Percentiles rank a stretch among this genome's conserved stretches.
Conservation (phyloP, 2,329 filamentous ascomycete genomes). For the Plenodomus biglobosus region DNA sequence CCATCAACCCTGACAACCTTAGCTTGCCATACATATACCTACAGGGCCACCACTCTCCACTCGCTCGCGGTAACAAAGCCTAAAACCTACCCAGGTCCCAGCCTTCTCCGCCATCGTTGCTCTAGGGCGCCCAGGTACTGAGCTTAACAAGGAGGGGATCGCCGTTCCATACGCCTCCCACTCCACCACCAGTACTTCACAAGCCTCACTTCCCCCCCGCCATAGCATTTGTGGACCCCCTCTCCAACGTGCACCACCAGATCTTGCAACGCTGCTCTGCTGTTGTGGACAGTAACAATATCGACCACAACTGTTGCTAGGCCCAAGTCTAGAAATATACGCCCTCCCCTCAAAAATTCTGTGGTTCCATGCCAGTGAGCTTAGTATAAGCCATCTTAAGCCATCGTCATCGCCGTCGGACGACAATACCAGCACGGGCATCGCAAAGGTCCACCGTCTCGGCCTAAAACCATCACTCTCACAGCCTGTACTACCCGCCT, state of each 20-base stretch:
- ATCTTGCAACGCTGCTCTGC: conserved; percentile 35
- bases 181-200: conserved; percentile 36
- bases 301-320: conserved; percentile 22
- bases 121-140: conserved; percentile 48
- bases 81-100: conserved; percentile 49
- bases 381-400: conserved; percentile 29
- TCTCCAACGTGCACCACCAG: conserved; percentile 39
- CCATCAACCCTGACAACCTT: conserved; percentile 42
- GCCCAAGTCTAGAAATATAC: conserved; percentile 29
- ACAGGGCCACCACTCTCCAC: conserved; percentile 44
- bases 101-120: conserved; percentile 50
- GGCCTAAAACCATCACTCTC: conserved; percentile 37
- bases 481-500: conserved; percentile 42
- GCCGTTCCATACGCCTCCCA: conserved; percentile 46
- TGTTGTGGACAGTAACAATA: conserved; percentile 21
- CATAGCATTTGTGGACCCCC: conserved; percentile 21
- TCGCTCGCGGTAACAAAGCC: conserved; percentile 43
- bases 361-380: conserved; percentile 26
- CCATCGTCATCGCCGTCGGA: conserved; percentile 13
- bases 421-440: conserved; percentile 33
- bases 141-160: conserved; percentile 55
- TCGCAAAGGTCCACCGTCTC: conserved; percentile 34
- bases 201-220: conserved; percentile 21
- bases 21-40: conserved; percentile 49
- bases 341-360: conserved; percentile 22